Base-by-base conservation (phyloP, 805 yeast genomes). In the Debaryomyces maramus region DNA sequence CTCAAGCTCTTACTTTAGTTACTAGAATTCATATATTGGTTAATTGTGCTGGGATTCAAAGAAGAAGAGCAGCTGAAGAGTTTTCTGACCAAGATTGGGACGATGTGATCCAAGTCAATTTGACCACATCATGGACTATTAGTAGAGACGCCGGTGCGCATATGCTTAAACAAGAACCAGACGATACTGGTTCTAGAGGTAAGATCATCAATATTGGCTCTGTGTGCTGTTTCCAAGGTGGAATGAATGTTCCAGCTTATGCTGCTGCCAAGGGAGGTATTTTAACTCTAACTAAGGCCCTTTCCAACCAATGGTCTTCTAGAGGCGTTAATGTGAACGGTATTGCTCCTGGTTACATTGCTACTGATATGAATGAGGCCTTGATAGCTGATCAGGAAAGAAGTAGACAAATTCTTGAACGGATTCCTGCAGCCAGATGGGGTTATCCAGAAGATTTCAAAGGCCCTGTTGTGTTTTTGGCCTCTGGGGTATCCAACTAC, bases 311-410 rank as follows among this genome's bases (percentile, higher is more conserved):
- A 43, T 72, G 76, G 75, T 58, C 73, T 3, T 34, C 56, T 4
- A 53, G 57, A 33, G 77, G 77, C 0, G 65, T 75, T 45, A 63
- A 60, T 40, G 76, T 73, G 39, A 75, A 75, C 46, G 65, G 70
- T n/a, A 61, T 75, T 37, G 75, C 73, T 22, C 79, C 80, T 4
- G 80, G 80, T 3, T 73, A 65, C 40, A 65, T 75, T 44, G 51
- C 51, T n/a, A 75, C 80, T 2, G 71, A 70, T 37, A 67, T 73
- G 75, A 73, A 73, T 21, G 43, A 22, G 13, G 28, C 28, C 19
- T 22, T 23, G 20, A 34, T 22, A 23, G 30, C 37, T 22, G 37
- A 23, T 16, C 20, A 34, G 16, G 16, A 29, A 17, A 36, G 32
- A 33, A 47, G 51, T n/a, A 35, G 50, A 7, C 52, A 53, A 30